Percentiles rank a stretch among this genome's conserved stretches.
Evolutionary conservation across 2,329 filamentous ascomycete genomes (phyloP).

Genomic region (Monilinia laxa): DNA sequence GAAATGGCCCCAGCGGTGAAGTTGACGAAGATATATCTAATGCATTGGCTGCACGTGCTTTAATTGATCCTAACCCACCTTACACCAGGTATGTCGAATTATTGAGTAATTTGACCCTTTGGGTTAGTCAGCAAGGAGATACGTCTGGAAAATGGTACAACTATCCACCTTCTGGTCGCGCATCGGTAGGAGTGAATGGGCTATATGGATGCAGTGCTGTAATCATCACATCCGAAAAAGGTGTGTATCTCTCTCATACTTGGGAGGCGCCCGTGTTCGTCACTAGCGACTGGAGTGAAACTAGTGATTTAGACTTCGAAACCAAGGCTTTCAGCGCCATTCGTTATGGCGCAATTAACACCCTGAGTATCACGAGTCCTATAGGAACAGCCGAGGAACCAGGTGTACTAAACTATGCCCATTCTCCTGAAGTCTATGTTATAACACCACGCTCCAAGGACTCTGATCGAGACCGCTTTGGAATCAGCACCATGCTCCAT

Average conservation of each 20-base stretch:
- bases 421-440: background rate
- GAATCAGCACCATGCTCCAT: background rate
- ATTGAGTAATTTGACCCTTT: background rate
- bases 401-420: background rate
- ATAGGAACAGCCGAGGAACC: background rate
- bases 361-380: background rate
- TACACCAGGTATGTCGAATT: background rate
- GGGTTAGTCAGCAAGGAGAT: background rate
- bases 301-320: background rate
- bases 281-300: background rate
- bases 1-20: no score
- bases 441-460: background rate
- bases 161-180: background rate
- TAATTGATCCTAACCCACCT: background rate
- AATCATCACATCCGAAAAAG: background rate
- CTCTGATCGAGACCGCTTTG: background rate
- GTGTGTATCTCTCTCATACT: constrained; percentile 8
- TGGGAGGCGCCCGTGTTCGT: background rate
- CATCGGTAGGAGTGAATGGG: background rate
- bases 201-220: constrained; percentile 3
- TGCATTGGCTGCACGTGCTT: background rate
- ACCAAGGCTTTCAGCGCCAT: background rate
- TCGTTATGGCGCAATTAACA: background rate
- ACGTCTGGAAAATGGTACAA: background rate
- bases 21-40: no score